phyloP scores from a whole-genome alignment of 2,329 filamentous ascomycete genomes.

The Aureobasidium pullulans region DNA sequence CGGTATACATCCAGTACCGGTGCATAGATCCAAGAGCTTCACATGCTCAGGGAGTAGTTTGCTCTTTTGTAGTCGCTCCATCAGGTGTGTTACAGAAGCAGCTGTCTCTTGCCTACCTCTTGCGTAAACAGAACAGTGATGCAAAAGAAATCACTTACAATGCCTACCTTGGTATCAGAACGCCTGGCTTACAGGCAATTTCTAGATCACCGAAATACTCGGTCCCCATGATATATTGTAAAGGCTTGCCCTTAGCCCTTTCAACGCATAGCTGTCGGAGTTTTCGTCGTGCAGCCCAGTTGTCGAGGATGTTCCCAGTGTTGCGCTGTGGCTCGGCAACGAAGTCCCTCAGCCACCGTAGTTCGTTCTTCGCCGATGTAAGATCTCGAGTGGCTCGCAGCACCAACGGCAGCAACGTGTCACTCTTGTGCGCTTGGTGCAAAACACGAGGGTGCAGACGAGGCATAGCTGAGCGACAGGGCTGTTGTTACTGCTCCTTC shows the following conservation, averaged over 20 bases:
- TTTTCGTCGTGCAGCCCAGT: constrained; percentile 17
- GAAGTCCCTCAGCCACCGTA: constrained; percentile 65
- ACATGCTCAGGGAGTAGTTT: constrained; percentile 30
- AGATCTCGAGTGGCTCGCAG: constrained; percentile 59
- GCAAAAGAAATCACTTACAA: neutral
- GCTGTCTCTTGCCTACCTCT: constrained; percentile 40
- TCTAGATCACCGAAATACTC: constrained; percentile 84
- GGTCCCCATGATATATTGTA: constrained; percentile 83
- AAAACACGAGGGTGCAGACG: neutral
- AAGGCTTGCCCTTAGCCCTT: constrained; percentile 58
- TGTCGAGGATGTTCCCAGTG: neutral
- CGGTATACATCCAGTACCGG: constrained; percentile 84
- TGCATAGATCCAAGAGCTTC: constrained; percentile 75
- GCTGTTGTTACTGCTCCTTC: neutral
- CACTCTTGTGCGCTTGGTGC: neutral
- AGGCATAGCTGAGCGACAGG: neutral
- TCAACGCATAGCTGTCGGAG: constrained; percentile 29
- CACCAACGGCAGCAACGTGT: constrained; percentile 28
- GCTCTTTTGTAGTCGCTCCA: constrained; percentile 21
- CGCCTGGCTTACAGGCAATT: constrained; percentile 65
- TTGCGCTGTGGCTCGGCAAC: constrained; percentile 17
- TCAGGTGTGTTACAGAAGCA: constrained; percentile 30
- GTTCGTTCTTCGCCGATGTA: constrained; percentile 57
- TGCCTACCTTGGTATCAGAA: constrained; percentile 71
- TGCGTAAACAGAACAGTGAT: neutral